Evolutionary conservation across 1,139 yeast genomes (phyloP).

Genomic region (Yamadazyma spencermartinsiae): DNA sequence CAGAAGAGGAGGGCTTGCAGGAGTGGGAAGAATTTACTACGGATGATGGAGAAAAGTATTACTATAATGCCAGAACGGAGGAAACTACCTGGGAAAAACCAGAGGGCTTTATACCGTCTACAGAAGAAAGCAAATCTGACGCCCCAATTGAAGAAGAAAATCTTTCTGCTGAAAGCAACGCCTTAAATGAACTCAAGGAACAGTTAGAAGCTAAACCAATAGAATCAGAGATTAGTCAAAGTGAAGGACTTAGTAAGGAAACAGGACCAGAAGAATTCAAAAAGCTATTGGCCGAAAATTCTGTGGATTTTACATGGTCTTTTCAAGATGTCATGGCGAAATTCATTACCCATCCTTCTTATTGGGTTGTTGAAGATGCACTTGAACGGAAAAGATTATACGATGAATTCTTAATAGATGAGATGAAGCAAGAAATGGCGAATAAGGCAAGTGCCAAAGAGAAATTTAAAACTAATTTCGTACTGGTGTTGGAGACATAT

Average conservation of each 20-base stretch:
- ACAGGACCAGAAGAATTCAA: conserved; percentile 50
- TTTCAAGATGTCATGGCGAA: conserved; percentile 67
- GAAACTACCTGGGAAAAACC: conserved; percentile 86
- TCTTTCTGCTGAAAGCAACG: conserved; percentile 4
- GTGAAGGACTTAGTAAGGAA: conserved; percentile 8
- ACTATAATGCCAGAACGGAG: conserved; percentile 63
- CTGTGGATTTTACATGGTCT: conserved; percentile 75
- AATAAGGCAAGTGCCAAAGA: conserved; percentile 55
- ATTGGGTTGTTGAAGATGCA: conserved; percentile 70
- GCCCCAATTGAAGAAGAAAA: conserved; percentile 8
- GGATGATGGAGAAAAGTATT: conserved; percentile 72
- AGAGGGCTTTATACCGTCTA: conserved; percentile 26
- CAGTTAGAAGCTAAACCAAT: conserved; percentile 10
- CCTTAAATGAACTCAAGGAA: not conserved
- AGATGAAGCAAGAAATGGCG: conserved; percentile 54
- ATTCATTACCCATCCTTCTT: conserved; percentile 58
- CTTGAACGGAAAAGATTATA: conserved; percentile 59
- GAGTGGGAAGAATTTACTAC: conserved; percentile 68
- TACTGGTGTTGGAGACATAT: conserved; percentile 44
- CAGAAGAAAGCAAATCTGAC: no score
- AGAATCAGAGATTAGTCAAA: conserved; percentile 6
- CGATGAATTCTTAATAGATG: conserved; percentile 60
- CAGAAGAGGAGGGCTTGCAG: conserved; percentile 45
- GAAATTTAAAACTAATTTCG: conserved; percentile 56
- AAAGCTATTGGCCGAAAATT: conserved; percentile 50